phyloP scores from a whole-genome alignment of 805 yeast genomes.

The Isabelozyma pseudorhagii region DNA sequence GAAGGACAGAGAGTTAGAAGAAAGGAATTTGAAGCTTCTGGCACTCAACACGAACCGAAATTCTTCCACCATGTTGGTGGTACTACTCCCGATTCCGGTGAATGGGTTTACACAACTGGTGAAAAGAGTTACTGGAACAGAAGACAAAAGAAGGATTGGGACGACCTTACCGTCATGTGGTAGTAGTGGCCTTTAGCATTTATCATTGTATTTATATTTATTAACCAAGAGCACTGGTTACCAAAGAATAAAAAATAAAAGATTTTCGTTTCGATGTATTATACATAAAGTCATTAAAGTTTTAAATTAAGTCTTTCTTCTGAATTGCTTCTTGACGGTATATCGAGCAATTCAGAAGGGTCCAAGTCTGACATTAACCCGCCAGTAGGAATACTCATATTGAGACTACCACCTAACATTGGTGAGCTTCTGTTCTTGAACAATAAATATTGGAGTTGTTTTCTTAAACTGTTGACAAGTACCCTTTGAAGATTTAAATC shows the following conservation, averaged over 20 bases:
- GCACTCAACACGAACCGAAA: constrained; percentile 48
- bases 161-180: constrained; percentile 55
- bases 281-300: constrained; percentile 9
- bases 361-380: neutral
- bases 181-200: constrained; percentile 13
- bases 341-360: constrained; percentile 19
- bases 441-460: constrained; percentile 49
- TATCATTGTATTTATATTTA: neutral
- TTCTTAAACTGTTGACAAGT: constrained; percentile 43
- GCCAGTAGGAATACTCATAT: neutral
- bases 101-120: constrained; percentile 60
- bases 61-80: constrained; percentile 56
- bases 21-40: constrained; percentile 47
- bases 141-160: constrained; percentile 64
- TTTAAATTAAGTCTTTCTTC: constrained; percentile 36
- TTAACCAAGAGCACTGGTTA: constrained; percentile 2
- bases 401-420: neutral
- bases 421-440: constrained; percentile 29
- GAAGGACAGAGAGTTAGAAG: constrained; percentile 79
- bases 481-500: constrained; percentile 46
- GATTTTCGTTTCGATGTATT: neutral
- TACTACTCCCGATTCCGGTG: constrained; percentile 34
- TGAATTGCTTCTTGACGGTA: constrained; percentile 23
- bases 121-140: constrained; percentile 74
- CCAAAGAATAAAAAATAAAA: too few species aligned